These are phyloP conservation scores for Telopea speciosissima DNA, from an alignment of 177 flowering plant genomes.

Conservation along the genomic window DNA sequence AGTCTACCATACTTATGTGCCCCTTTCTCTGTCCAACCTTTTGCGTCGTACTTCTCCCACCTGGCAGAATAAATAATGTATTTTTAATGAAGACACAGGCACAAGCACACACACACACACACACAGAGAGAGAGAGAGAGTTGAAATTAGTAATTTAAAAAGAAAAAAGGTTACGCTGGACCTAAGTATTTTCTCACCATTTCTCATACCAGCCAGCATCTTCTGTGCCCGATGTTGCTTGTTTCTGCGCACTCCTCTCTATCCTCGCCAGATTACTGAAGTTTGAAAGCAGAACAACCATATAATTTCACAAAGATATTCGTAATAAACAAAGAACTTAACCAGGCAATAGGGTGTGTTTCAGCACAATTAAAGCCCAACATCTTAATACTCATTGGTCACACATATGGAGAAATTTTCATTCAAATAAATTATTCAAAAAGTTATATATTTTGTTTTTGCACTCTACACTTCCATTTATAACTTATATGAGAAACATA, in stretches of 20 bases:
- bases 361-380: not conserved
- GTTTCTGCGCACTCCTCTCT: constrained; percentile 96
- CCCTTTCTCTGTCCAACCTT: constrained; percentile 98
- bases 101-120: not conserved
- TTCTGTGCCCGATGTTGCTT: constrained; percentile 94
- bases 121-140: not conserved
- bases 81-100: not conserved
- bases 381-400: no score
- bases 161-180: not conserved
- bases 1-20: constrained; percentile 93
- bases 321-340: not conserved
- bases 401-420: no score
- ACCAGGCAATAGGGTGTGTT: not conserved
- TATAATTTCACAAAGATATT: not conserved
- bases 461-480: no score
- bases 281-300: constrained; percentile 10
- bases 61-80: constrained; percentile 21
- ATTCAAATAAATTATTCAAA: no score
- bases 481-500: not conserved
- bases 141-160: not conserved
- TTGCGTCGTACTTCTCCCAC: constrained; percentile 99
- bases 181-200: constrained; percentile 48
- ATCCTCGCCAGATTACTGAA: constrained; percentile 87
- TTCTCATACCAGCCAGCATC: constrained; percentile 98
- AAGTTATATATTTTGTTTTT: no score